Base-by-base conservation (phyloP, 129 eudicot species). In the Flaveria ramosissima region DNA sequence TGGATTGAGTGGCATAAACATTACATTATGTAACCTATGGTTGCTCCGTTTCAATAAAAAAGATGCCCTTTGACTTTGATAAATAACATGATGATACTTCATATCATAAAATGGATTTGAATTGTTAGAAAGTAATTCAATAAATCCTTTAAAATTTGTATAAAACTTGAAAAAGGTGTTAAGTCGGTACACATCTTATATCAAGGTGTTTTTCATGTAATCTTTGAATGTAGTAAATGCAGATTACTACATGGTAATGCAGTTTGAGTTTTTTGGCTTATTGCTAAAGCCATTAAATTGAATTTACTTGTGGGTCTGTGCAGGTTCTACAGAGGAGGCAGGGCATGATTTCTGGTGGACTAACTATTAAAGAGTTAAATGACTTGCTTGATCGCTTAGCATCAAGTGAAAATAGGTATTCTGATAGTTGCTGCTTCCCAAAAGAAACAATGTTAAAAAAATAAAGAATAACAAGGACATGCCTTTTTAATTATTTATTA, bases 341-440 rank as follows among this genome's bases (percentile, higher is more conserved):
- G 75, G 93, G 92, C 20, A 82, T 81, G 83, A 72, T 85, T 62
- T 95, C 97, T 14, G 96, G 91, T 52, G 97, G 84, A 48, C 78
- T 95, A 36, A 92, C 90, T 24, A 81, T 95, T n/a, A 79, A 82
- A 66, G 96, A 92, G 71, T 57, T 95, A 68, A 95, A 95, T 80
- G 89, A 86, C 48, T 74, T 86, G 78, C 99, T 95, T 76, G 97
- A 95, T 86, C 96, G 89, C 42, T 83, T 95, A 71, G 90, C 97
- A 7, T 81, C 93, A 12, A 83, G 89, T 83, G 99, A 91, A 72
- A 88, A 86, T 76, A 88, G 97, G 98, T 89, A 86, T 74, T 81
- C 19, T 11, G 53, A 59, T 74, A 55, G 50, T 8, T 23, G 59
- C n/a, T 60, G 19, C 41, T 72, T 39, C 43, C 75, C 20, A 71